Evolutionary conservation across 352 stramenopile species (phyloP), one percentile per base, ranked within the genome.

Genomic region (Pythium apleroticum): DNA sequence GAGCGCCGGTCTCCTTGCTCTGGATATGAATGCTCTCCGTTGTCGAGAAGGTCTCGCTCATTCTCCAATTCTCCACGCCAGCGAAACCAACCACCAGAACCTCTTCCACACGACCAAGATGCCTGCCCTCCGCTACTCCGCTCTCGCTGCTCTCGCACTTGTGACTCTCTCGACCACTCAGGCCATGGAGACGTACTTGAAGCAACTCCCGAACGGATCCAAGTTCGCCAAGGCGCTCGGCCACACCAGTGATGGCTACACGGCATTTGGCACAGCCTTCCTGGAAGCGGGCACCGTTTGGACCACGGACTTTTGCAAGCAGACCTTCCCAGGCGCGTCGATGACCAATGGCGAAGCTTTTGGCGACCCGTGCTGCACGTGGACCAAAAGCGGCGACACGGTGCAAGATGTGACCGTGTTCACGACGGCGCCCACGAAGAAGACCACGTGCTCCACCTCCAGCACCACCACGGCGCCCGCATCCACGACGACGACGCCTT

Each of bases 121-220:
- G 31, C 31, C 14, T 37, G 31, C 31, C 14, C 49, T 35, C 27
- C 20, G 15, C 50, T 57, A 19, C 11, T 41, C 55, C 19, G 41
- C 39, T 52, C 12, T 52, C 55, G 55, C 22, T 7, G 37, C 35
- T 55, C 68, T 93, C 45, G 73, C 93, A 37, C 74, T 94, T 31
- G 80, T 87, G 37, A 89, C 84, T 20, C 89, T 93, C 69, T 12
- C 35, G 49, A 75, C 93, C 43, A 81, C 96, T 73, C 82, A 86
- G 4, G 61, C 56, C 35, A 49, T 63, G 48, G 33, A 62, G 28
- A 30, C 41, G 54, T 84, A 80, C 54, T 39, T 76, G 15, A 49
- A 45, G 37, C 61, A 48, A 17, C 8, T 63, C 20, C 57, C 57
- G 41, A 63, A 63, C 35, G 43, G 57, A 2, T 43, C 25, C 15